Base-by-base conservation (phyloP, 495 filamentous ascomycete species). In the Articulospora tetracladia region DNA sequence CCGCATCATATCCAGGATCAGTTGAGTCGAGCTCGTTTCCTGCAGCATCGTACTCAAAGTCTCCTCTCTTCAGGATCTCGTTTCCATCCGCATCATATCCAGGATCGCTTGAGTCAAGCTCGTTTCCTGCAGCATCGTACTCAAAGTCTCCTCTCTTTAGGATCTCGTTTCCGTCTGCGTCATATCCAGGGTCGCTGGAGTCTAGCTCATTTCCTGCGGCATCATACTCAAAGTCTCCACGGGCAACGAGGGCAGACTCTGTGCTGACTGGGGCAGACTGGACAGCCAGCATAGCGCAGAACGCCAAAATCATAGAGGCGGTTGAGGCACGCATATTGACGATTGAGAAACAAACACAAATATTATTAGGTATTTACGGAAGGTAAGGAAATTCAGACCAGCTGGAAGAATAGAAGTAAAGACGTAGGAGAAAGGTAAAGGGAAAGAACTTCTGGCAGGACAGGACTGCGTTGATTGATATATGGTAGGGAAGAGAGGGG, bases 151-250 rank as follows among this genome's bases (percentile, higher is more conserved):
- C n/a, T 27, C 49, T 13, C 20, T 39, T 56, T n/a, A 17, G 11
- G 20, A 59, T 59, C 47, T 60, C 58, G 28, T 60, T 60, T 32
- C 58, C 58, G 0, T 54, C 50, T 10, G 58, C 58, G 30, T 60
- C 58, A 28, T 60, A 60, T 13, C 32, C 36, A 20, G 41, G 44
- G 22, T 34, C 20, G 12, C 47, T 20, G 2, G 24, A 25, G 8
- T 59, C 58, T 17, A 60, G 44, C 36, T 60, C 49, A 1, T 60
- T 55, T n/a, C 39, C 53, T 17, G 44, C 56, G 11, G 56, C 56
- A 52, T 58, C 57, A 22, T 59, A 59, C 28, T 53, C 19, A 12
- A 51, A 53, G n/a, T 53, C 27, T 46, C 15, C 34, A 46, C 44
- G 62, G 22, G 57, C 22, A 26, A 49, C 57, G 22, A 60, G 52